These are phyloP conservation scores for Leishmania tarentolae DNA, from an alignment of 208 protist species.

Conservation along the genomic window DNA sequence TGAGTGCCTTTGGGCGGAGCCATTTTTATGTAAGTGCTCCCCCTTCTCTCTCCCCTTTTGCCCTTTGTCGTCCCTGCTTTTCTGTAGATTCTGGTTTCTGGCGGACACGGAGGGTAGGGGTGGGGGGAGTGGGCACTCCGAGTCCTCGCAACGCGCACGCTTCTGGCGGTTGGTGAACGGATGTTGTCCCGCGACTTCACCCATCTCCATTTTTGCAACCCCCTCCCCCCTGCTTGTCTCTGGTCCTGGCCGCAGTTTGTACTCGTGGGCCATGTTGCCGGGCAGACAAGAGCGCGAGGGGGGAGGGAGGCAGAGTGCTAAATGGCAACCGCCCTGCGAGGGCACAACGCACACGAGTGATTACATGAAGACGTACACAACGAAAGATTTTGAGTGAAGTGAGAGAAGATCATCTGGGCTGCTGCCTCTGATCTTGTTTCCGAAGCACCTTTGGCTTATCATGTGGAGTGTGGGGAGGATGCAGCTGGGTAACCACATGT, in stretches of 20 bases:
- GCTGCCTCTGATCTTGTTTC: not conserved
- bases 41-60: not conserved
- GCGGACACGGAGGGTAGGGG: not conserved
- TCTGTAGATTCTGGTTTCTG: not conserved
- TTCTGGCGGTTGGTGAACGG: not conserved
- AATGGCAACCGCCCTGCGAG: not conserved
- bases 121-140: not conserved
- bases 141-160: not conserved
- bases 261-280: not conserved
- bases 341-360: not conserved
- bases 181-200: too few species aligned
- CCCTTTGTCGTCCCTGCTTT: not conserved
- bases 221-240: not conserved
- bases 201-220: not conserved
- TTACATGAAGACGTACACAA: not conserved
- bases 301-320: not conserved
- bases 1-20: slow-evolving; percentile 5
- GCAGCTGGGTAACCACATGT: not conserved
- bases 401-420: not conserved
- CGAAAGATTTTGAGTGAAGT: not conserved
- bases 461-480: not conserved
- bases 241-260: not conserved
- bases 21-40: not conserved
- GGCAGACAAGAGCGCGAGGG: not conserved
- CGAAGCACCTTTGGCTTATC: not conserved